Evolutionary conservation across 768 basidiomycete species (phyloP).

Genomic region (Paxillus rubicundulus): DNA sequence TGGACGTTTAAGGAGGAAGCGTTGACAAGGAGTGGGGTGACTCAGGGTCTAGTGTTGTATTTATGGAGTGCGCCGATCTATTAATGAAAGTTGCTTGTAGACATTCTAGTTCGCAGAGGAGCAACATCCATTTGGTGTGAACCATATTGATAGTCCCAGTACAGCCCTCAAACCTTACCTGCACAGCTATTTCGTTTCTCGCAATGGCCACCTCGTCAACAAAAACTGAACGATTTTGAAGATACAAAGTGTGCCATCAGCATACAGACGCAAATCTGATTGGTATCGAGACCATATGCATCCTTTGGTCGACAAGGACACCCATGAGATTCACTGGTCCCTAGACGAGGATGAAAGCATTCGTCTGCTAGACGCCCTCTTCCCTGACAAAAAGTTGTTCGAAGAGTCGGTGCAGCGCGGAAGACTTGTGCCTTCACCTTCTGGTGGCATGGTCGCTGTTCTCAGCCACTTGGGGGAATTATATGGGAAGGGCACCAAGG

Average conservation of each 20-base stretch:
- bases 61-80: no score
- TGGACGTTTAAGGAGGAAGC: not conserved
- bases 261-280: not conserved
- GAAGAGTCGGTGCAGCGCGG: not conserved
- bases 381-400: not conserved
- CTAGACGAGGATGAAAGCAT: not conserved
- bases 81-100: no score
- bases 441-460: no score
- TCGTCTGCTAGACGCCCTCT: not conserved
- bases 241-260: not conserved
- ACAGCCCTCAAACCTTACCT: conserved; percentile 97
- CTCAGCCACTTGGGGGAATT: no score
- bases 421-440: not conserved
- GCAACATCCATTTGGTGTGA: no score
- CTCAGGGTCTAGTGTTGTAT: no score
- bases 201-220: conserved; percentile 53
- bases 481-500: no score
- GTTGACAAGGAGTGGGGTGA: no score
- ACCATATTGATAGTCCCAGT: conserved; percentile 70
- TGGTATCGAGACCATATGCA: not conserved
- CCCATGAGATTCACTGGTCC: not conserved
- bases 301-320: not conserved
- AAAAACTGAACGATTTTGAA: no score
- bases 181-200: conserved; percentile 98
- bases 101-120: no score